Conservation (phyloP, 768 basidiomycete genomes). For the Rubroboletus pulcherrimus region DNA sequence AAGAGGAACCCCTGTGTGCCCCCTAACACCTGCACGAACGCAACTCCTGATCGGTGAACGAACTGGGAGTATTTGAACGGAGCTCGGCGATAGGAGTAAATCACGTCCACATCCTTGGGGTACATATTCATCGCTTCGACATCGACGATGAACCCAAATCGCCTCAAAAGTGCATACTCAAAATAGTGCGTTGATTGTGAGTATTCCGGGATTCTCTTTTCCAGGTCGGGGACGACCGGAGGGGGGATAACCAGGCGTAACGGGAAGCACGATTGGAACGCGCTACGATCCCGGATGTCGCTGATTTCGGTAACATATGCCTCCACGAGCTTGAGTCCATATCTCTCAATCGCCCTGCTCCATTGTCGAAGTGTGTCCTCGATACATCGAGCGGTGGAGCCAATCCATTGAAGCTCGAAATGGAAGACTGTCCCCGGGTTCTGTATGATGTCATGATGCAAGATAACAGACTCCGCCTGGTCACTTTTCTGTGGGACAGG, state of each 20-base stretch:
- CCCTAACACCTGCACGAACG: slow-evolving; percentile 85
- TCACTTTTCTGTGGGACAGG: slow-evolving; percentile 62
- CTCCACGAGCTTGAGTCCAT: slow-evolving; percentile 90
- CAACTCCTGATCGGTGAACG: slow-evolving; percentile 85
- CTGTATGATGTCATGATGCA: slow-evolving; percentile 94
- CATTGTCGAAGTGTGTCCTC: slow-evolving; percentile 84
- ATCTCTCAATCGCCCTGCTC: slow-evolving; percentile 79
- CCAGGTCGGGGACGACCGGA: slow-evolving; percentile 64
- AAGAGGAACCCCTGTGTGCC: slow-evolving; percentile 80
- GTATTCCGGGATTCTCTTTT: slow-evolving; percentile 64
- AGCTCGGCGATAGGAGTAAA: slow-evolving; percentile 84
- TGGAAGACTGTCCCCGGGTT: slow-evolving; percentile 95
- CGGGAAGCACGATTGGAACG: slow-evolving; percentile 89
- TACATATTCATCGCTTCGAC: slow-evolving; percentile 77
- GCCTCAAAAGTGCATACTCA: slow-evolving; percentile 71
- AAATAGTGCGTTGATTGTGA: slow-evolving; percentile 69
- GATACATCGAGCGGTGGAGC: slow-evolving; percentile 85
- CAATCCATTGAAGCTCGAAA: slow-evolving; percentile 97
- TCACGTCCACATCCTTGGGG: slow-evolving; percentile 75
- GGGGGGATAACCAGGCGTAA: slow-evolving; percentile 74
- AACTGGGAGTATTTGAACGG: slow-evolving; percentile 85
- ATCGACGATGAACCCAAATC: slow-evolving; percentile 80
- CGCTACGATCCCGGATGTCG: slow-evolving; percentile 79
- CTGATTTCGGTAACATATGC: slow-evolving; percentile 90
- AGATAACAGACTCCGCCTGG: slow-evolving; percentile 80